Evolutionary conservation across 768 basidiomycete species (phyloP).

Genomic region (Suillus tomentosus): DNA sequence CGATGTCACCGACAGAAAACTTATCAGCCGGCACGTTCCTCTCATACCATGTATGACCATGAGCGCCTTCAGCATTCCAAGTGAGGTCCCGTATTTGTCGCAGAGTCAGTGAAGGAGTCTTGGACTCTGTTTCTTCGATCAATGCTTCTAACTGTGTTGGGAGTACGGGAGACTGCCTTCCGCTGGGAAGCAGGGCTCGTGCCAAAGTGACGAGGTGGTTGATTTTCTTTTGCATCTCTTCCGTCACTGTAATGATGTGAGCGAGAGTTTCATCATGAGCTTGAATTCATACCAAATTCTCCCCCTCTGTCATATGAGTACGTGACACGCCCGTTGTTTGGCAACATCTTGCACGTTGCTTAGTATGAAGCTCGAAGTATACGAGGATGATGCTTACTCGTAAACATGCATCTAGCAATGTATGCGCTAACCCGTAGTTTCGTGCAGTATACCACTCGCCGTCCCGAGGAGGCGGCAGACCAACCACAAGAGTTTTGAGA

Average conservation of each 20-base stretch:
- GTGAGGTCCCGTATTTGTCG: constrained; percentile 41
- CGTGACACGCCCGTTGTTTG: constrained; percentile 38
- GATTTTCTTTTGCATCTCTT: constrained; percentile 40
- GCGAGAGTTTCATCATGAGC: background rate
- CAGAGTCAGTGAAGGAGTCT: constrained; percentile 33
- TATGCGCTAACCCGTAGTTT: constrained; percentile 47
- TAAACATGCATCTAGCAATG: constrained; percentile 39
- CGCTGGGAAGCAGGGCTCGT: constrained; percentile 40
- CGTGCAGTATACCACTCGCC: constrained; percentile 37
- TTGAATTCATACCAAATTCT: constrained; percentile 23
- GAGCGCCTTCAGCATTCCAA: constrained; percentile 32
- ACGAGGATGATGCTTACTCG: constrained; percentile 25
- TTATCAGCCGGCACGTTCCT: constrained; percentile 41
- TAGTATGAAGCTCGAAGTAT: background rate
- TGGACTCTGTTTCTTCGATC: constrained; percentile 35
- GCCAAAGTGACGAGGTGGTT: constrained; percentile 44
- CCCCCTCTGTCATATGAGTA: constrained; percentile 27
- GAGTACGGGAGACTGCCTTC: constrained; percentile 32
- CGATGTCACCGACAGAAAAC: constrained; percentile 46
- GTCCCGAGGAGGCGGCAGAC: constrained; percentile 42
- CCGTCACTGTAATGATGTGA: constrained; percentile 26
- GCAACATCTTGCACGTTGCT: constrained; percentile 39
- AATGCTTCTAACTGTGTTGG: constrained; percentile 34
- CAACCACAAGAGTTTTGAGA: constrained; percentile 43
- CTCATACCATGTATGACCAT: constrained; percentile 44